Base-by-base conservation (phyloP, 208 protist species). In the Trypanosoma conorhini region DNA sequence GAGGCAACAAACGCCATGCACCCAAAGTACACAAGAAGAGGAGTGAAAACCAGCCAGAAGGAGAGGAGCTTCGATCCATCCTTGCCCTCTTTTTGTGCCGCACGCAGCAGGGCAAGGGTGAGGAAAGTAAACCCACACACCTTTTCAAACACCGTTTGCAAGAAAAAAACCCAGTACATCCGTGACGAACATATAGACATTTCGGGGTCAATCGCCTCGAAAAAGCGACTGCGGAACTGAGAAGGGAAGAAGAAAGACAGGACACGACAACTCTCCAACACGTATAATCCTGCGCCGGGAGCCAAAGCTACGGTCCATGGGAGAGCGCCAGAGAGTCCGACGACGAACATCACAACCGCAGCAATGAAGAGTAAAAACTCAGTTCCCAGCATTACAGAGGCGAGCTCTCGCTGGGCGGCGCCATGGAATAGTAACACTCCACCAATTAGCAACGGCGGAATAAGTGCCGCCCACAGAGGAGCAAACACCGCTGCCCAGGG, bases 31-130 rank as follows among this genome's bases (percentile, higher is more conserved):
- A 80, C 64, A 33, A 90, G 74, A 40, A 90, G 81, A 5, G 85
- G 85, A 3, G 81, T n/a, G 44, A 87, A 82, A 38, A 90, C 48
- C 15, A 80, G 42, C 81, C 81, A 90, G 66, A 87, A 90, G 63
- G 81, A 85, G 57, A 85, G 24, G 24, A 66, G 22, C 19, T 63
- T 26, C 5, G 17, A 51, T 28, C 15, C 51, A 21, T 42, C 35
- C 19, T 52, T 7, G 54, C 52, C 46, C 69, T 66, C 26, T 58
- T 3, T 56, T 38, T 74, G 63, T 51, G 54, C 10, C 1, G 76
- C 77, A 19, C 82, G 81, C 3, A 59, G 48, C 31, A 91, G 64
- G 13, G 61, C 74, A 17, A 91, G 52, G 19, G 44, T 73, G 9
- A 85, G 31, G 54, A 87, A 91, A 31, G 42, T 15, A 50, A 70